phyloP scores from a whole-genome alignment of 2,329 filamentous ascomycete genomes.

The Dendrostoma leiphaemia region DNA sequence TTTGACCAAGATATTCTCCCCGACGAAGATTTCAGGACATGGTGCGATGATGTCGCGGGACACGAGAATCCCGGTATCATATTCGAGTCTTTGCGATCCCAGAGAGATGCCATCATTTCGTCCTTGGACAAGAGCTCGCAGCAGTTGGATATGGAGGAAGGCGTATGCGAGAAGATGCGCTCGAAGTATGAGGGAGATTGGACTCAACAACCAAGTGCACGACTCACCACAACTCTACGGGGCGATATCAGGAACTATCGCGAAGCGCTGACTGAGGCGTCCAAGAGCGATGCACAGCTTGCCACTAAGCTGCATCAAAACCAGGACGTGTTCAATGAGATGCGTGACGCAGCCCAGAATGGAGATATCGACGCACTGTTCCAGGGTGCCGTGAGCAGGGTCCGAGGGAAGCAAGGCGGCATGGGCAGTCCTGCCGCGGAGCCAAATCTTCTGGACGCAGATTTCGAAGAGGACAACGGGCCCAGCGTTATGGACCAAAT shows the following conservation, averaged over 20 bases:
- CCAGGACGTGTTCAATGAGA: slow-evolving; percentile 88
- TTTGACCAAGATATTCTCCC: slow-evolving; percentile 86
- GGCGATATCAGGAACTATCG: slow-evolving; percentile 85
- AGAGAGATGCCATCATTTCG: slow-evolving; percentile 72
- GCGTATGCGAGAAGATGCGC: slow-evolving; percentile 98
- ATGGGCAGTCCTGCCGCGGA: slow-evolving; percentile 57
- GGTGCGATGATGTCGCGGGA: slow-evolving; percentile 89
- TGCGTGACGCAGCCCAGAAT: slow-evolving; percentile 83
- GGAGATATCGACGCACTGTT: slow-evolving; percentile 88
- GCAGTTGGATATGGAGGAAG: slow-evolving; percentile 94
- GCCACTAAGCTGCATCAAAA: slow-evolving; percentile 82
- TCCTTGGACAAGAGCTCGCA: slow-evolving; percentile 79
- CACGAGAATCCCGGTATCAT: slow-evolving; percentile 77
- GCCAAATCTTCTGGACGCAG: slow-evolving; percentile 82
- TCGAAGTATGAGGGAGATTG: slow-evolving; percentile 95
- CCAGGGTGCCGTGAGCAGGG: slow-evolving; percentile 79
- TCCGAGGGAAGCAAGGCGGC: slow-evolving; percentile 63
- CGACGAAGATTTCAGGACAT: slow-evolving; percentile 87
- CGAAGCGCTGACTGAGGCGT: slow-evolving; percentile 85
- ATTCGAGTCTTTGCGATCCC: slow-evolving; percentile 74
- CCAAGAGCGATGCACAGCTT: slow-evolving; percentile 80
- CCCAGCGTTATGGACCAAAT: slow-evolving; percentile 89
- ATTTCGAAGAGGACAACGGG: slow-evolving; percentile 79
- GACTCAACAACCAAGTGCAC: slow-evolving; percentile 93
- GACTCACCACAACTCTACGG: slow-evolving; percentile 82